Base-by-base conservation (phyloP, 176 grass and related monocot genomes). In the Triticum aestivum region DNA sequence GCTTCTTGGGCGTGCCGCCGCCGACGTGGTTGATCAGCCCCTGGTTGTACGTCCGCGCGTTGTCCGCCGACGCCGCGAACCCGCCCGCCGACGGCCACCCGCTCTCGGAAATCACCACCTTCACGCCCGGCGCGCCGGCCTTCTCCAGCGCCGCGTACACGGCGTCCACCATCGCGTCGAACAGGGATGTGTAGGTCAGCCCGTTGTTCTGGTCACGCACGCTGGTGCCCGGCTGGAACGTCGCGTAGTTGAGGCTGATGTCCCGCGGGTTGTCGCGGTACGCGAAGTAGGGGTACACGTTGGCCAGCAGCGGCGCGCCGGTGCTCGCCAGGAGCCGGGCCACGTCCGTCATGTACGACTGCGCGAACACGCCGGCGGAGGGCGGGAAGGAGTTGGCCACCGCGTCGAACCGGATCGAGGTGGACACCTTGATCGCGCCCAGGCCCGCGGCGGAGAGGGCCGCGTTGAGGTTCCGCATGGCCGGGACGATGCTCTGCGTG, bases 11-110 rank as follows among this genome's bases (percentile, higher is more conserved):
- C 3, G 94, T 93, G 37, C 91, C 93, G 0, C 63, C 21, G 5
- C 67, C 21, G 1, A 87, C 82, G 15, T 95, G 94, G 27, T 87
- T 20, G 27, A 93, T 85, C 45, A 96, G 63, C 0, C 89, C 91
- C 79, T 96, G 94, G 74, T 97, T 93, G 78, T 97, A 97, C 9
- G 20, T 64, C 45, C 83, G 49, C 4, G 95, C 92, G 63, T 92
- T 94, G 0, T 79, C 86, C 5, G 34, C n/a, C 6, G 52, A 84
- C 0, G 92, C 91, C 1, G 24, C 87, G 26, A 52, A 85, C 21
- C 90, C 92, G 14, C 88, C 90, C 4, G 82, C 87, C 15, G 92
- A 91, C 68, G 94, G 94, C 94, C 94, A 97, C 3, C 90, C 94
- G 27, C 80, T 94, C 82, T 94, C 90, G 1, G 94, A 97, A 5